Base-by-base conservation (phyloP, 2,329 filamentous ascomycete species). In the Coniochaeta hoffmannii region DNA sequence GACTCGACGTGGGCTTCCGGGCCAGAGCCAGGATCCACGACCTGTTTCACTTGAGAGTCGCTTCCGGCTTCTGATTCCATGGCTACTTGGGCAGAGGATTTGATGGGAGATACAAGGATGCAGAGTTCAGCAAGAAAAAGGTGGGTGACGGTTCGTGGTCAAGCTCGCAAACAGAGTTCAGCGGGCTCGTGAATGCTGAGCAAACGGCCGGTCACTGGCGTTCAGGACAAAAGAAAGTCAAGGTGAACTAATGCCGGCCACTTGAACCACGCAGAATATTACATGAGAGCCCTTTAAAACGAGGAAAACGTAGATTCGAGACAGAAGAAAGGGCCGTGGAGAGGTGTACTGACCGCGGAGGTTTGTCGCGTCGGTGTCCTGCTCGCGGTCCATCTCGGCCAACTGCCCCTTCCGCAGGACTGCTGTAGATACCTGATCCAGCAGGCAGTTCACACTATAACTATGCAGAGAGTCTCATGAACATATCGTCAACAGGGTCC, bases 321-420 rank as follows among this genome's bases (percentile, higher is more conserved):
- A 32, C 30, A 32, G 7, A 32, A 32, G 30, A 32, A 10, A 19
- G 19, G 19, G 41, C 26, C 19, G 15, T 46, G 7, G n/a, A 46
- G 41, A 24, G 1, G 15, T 17, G n/a, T 12, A 56, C 58, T 56
- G 51, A 63, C 61, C 60, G 22, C 62, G 53, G 31, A 63, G 59
- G 50, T 58, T 62, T 24, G 60, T 49, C 11, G 57, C 50, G 4
- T 54, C 55, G 14, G 55, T 46, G 30, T 56, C 55, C 38, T 61
- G 60, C 31, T 51, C 59, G 36, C 61, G 60, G 34, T 63, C 61
- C 61, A 63, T 63, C 35, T 24, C 57, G 44, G 49, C 49, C 41
- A 22, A 24, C 49, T 31, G 49, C 8, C 49, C 49, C 14, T 50
- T 50, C n/a, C 30, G 17, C 28, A 26, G 17, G 4, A 28, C 22